Evolutionary conservation across 2,329 filamentous ascomycete genomes (phyloP).

Genomic region (Curvularia lunata): DNA sequence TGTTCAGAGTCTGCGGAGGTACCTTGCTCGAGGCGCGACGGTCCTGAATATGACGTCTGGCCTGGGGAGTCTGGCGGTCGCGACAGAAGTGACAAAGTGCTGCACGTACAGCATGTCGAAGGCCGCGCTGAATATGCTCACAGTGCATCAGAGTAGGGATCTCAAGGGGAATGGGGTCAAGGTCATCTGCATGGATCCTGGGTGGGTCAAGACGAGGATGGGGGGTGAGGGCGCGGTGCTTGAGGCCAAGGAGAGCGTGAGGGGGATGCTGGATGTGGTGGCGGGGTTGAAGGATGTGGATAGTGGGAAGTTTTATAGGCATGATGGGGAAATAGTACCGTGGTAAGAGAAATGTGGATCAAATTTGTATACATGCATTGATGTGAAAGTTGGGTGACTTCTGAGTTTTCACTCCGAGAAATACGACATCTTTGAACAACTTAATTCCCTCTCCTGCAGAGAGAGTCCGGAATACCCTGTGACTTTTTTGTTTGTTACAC

Average conservation of each 20-base stretch:
- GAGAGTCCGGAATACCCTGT: no score
- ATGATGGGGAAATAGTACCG: constrained; percentile 45
- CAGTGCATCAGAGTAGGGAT: constrained; percentile 51
- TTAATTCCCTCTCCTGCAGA: no score
- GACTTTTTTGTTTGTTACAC: no score
- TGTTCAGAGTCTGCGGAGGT: constrained; percentile 47
- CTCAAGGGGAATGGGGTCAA: constrained; percentile 37
- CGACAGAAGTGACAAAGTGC: constrained; percentile 42
- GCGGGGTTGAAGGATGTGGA: constrained; percentile 40
- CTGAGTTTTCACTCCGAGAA: no score
- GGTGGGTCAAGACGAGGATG: constrained; percentile 56
- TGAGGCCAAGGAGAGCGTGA: constrained; percentile 48
- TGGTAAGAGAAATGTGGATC: constrained; percentile 31
- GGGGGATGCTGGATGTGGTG: constrained; percentile 49
- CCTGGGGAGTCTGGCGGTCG: constrained; percentile 41
- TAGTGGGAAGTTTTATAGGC: constrained; percentile 48
- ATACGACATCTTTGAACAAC: no score
- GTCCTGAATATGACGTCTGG: constrained; percentile 48
- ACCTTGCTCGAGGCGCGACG: constrained; percentile 39
- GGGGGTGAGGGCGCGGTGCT: constrained; percentile 52
- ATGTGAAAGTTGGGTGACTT: no score
- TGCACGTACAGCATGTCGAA: constrained; percentile 54
- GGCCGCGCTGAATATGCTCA: constrained; percentile 54
- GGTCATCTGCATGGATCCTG: constrained; percentile 53
- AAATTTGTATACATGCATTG: no score